Percentiles rank a stretch among this genome's conserved stretches.
phyloP scores from a whole-genome alignment of 148 eudicot species.

The Oxyria digyna region DNA sequence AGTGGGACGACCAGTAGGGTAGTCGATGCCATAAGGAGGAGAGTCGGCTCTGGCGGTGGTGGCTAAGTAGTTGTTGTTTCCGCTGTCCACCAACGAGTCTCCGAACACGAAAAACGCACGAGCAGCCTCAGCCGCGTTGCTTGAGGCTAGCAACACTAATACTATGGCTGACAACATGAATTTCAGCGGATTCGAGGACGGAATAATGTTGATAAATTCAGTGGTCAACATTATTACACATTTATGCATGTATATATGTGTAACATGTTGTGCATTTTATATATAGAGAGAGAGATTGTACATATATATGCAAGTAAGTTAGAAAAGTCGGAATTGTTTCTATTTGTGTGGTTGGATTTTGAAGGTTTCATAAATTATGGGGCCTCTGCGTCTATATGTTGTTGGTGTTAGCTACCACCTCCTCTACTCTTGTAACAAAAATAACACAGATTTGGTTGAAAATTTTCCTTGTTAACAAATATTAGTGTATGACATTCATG shows the following conservation, averaged over 20 bases:
- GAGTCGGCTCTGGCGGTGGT: conserved; percentile 63
- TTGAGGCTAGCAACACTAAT: not conserved
- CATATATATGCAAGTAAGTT: not conserved
- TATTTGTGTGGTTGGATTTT: not conserved
- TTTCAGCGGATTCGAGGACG: not conserved
- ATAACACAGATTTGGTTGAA: not conserved
- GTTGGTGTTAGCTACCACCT: not conserved
- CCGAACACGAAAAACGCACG: conserved; percentile 77
- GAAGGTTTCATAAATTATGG: not conserved
- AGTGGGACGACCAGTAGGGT: conserved; percentile 46
- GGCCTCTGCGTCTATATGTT: not conserved
- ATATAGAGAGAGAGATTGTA: not conserved
- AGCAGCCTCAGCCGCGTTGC: conserved; percentile 21
- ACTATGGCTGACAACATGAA: not conserved
- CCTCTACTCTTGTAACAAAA: not conserved
- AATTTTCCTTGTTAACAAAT: not conserved
- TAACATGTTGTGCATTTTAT: not conserved
- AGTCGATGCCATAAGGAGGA: conserved; percentile 67
- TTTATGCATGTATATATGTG: not conserved
- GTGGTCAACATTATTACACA: not conserved
- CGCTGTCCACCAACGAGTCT: conserved; percentile 66
- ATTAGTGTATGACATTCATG: not conserved
- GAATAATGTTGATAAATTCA: not conserved
- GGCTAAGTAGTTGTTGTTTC: conserved; percentile 63
- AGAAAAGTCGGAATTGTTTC: not conserved